phyloP scores from a whole-genome alignment of 352 stramenopile genomes.

The Aphanomyces cochlioides region DNA sequence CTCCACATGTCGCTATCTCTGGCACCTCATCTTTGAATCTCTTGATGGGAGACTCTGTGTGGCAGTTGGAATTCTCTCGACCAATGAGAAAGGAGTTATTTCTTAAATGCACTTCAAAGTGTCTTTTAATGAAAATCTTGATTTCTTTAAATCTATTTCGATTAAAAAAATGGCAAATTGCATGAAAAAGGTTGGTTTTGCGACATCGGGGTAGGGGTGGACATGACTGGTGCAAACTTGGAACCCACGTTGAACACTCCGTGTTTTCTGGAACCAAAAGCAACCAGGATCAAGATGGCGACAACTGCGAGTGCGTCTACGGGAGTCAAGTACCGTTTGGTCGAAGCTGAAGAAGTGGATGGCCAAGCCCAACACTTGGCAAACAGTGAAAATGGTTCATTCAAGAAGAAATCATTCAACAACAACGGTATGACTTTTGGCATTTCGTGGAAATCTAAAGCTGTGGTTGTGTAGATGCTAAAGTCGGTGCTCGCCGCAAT shows the following conservation, averaged over 20 bases:
- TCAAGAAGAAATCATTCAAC: constrained; percentile 40
- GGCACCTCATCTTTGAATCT: not conserved
- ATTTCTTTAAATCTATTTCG: no score
- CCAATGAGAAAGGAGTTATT: no score
- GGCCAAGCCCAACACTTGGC: constrained; percentile 5
- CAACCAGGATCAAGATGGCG: no score
- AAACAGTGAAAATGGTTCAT: constrained; percentile 23
- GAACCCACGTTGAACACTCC: constrained; percentile 16
- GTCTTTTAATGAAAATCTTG: no score
- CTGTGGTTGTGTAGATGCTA: constrained; percentile 12
- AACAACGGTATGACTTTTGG: constrained; percentile 1
- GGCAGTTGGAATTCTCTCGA: no score
- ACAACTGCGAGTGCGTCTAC: constrained; percentile 5
- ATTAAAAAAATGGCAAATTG: no score
- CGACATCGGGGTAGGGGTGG: constrained; percentile 14
- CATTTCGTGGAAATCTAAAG: not conserved
- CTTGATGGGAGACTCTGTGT: not conserved
- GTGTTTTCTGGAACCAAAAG: constrained; percentile 3
- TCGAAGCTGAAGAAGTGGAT: constrained; percentile 79
- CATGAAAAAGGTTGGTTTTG: no score
- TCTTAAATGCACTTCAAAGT: no score
- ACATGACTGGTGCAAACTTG: constrained; percentile 26
- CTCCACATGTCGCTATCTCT: no score
- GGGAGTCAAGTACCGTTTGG: constrained; percentile 75
- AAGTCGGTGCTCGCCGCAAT: constrained; percentile 30